These are phyloP conservation scores for Trametes meyenii DNA, from an alignment of 768 basidiomycete species.

Conservation along the genomic window DNA sequence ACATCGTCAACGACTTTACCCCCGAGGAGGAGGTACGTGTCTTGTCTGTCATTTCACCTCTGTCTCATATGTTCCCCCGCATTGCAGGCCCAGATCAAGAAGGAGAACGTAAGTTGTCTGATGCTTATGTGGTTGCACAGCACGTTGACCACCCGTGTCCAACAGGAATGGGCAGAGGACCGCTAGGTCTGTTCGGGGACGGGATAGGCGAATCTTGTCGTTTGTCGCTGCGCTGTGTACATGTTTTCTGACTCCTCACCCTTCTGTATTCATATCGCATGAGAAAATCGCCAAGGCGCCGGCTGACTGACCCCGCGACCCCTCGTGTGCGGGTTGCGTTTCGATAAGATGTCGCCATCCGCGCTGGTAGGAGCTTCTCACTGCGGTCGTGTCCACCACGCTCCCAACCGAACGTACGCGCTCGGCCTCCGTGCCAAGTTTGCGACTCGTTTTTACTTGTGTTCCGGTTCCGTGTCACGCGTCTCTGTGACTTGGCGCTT, in stretches of 20 bases:
- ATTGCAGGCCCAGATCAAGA: conserved; percentile 92
- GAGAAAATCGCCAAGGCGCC: background rate
- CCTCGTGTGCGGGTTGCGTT: background rate
- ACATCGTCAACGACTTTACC: conserved; percentile 98
- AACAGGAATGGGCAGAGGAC: conserved; percentile 91
- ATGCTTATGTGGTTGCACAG: background rate
- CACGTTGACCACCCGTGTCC: conserved; percentile 15
- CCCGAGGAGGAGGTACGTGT: conserved; percentile 92
- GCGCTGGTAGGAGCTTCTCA: background rate
- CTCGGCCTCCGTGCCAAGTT: too few species aligned
- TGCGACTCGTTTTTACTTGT: background rate
- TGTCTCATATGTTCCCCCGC: conserved; percentile 14
- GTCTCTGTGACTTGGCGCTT: background rate
- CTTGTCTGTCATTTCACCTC: conserved; percentile 2
- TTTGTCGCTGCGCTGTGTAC: conserved; percentile 23
- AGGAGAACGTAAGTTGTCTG: conserved; percentile 83
- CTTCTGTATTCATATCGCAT: conserved; percentile 21
- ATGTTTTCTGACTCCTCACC: conserved; percentile 18
- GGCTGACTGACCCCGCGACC: background rate
- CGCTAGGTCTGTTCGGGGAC: conserved; percentile 47
- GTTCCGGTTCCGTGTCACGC: background rate
- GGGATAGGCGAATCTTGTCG: conserved; percentile 14
- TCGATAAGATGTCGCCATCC: background rate
- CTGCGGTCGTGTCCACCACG: background rate
- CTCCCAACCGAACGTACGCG: too few species aligned